phyloP scores from a whole-genome alignment of 2,329 filamentous ascomycete genomes.

The Verticillium nonalfalfae region DNA sequence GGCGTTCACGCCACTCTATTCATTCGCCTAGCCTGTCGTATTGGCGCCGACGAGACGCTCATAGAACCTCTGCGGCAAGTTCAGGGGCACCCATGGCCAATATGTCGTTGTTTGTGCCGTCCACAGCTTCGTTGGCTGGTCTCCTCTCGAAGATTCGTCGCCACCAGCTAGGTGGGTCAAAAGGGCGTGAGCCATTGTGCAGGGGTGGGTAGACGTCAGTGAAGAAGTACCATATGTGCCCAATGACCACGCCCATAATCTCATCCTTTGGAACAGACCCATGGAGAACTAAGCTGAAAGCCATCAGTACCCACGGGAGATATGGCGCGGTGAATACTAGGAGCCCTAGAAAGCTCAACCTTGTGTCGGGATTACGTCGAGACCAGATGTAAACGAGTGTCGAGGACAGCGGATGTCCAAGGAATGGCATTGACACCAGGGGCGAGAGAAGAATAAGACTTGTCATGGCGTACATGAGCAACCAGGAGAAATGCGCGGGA shows the following conservation, averaged over 20 bases:
- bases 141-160: conserved; percentile 71
- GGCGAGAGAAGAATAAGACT: conserved; percentile 78
- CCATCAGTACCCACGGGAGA: conserved; percentile 92
- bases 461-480: conserved; percentile 77
- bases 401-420: conserved; percentile 88
- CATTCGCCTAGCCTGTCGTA: not conserved
- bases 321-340: conserved; percentile 92
- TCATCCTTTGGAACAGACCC: conserved; percentile 90
- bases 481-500: conserved; percentile 91
- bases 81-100: conserved; percentile 44
- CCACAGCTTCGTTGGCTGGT: conserved; percentile 34
- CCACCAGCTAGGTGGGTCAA: conserved; percentile 91
- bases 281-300: conserved; percentile 86
- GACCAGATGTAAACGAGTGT: conserved; percentile 98
- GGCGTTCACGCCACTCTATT: not conserved
- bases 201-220: conserved; percentile 92
- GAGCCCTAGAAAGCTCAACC: conserved; percentile 81
- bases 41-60: not conserved
- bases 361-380: conserved; percentile 84
- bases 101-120: conserved; percentile 56
- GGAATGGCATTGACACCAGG: conserved; percentile 83
- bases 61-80: conserved; percentile 9
- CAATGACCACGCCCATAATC: conserved; percentile 89
- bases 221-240: conserved; percentile 98
- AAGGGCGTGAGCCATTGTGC: conserved; percentile 74